Conservation (phyloP, 2,329 filamentous ascomycete genomes). For the Microcyclospora pomicola region DNA sequence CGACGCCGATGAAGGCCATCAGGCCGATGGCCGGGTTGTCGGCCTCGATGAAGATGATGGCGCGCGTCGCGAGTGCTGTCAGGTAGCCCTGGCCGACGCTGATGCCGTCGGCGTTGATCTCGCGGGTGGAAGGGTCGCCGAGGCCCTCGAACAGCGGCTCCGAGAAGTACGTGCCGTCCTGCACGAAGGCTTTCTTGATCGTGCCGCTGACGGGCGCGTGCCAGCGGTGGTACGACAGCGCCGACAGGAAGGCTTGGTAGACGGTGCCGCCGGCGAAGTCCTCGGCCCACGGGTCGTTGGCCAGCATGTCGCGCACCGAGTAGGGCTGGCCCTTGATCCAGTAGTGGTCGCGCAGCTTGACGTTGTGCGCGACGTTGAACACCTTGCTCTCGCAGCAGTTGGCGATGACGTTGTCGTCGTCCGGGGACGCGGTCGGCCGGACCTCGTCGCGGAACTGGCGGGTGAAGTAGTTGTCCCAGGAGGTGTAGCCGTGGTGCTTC, state of each 20-base stretch:
- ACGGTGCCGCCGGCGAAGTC: constrained; percentile 50
- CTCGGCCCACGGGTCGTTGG: constrained; percentile 37
- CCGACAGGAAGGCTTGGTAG: constrained; percentile 57
- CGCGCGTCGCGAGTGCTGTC: constrained; percentile 52
- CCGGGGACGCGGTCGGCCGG: constrained; percentile 44
- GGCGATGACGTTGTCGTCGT: constrained; percentile 41
- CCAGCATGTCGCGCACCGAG: constrained; percentile 36
- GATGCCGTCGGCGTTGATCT: constrained; percentile 33
- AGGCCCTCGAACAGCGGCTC: constrained; percentile 42
- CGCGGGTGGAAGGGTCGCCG: constrained; percentile 21
- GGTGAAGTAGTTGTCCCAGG: constrained; percentile 61
- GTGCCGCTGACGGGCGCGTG: constrained; percentile 53
- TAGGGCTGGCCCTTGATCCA: constrained; percentile 59
- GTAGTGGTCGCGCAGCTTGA: constrained; percentile 46
- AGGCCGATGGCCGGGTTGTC: constrained; percentile 54
- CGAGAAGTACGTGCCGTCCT: constrained; percentile 55
- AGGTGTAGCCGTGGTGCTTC: constrained; percentile 46
- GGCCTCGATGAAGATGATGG: constrained; percentile 56
- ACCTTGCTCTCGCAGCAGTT: constrained; percentile 53
- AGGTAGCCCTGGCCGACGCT: constrained; percentile 47
- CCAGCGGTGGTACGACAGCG: constrained; percentile 59
- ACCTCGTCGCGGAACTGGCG: constrained; percentile 41
- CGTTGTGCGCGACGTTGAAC: constrained; percentile 38
- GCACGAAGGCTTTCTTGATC: constrained; percentile 42
- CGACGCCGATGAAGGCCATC: constrained; percentile 56